These are phyloP conservation scores for Saxophila tyrrhenica DNA, from an alignment of 495 filamentous ascomycete species.

Conservation along the genomic window DNA sequence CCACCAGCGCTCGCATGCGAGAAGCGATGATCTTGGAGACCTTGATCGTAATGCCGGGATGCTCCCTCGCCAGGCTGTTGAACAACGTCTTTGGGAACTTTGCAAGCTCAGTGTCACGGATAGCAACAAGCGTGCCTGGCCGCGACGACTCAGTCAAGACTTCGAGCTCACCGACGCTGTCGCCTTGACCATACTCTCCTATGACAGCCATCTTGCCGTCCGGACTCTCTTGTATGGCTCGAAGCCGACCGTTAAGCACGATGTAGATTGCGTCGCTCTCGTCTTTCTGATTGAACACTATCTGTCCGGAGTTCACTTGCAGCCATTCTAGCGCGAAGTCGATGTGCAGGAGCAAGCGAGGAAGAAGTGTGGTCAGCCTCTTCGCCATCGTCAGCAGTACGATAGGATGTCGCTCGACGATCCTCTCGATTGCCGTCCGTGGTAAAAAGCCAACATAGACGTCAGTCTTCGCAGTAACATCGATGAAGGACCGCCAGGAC, in stretches of 20 bases:
- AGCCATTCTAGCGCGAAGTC: conserved; percentile 98
- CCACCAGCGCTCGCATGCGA: conserved; percentile 79
- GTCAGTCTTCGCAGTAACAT: conserved; percentile 94
- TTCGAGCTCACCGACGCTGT: conserved; percentile 94
- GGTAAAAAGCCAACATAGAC: conserved; percentile 96
- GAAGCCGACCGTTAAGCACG: conserved; percentile 81
- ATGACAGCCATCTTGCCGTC: conserved; percentile 78
- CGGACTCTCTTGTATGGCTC: conserved; percentile 64
- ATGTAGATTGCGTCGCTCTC: conserved; percentile 98
- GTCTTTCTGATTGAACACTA: conserved; percentile 85
- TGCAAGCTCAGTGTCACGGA: conserved; percentile 90
- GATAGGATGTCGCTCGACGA: conserved; percentile 85
- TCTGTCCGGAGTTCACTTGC: conserved; percentile 87
- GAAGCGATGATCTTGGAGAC: conserved; percentile 97
- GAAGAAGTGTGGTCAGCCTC: conserved; percentile 75
- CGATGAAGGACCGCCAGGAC: conserved; percentile 89
- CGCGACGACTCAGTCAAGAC: conserved; percentile 89
- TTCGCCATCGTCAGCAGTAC: conserved; percentile 93
- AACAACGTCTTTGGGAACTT: conserved; percentile 94
- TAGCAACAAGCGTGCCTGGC: conserved; percentile 84
- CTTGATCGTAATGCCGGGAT: conserved; percentile 96
- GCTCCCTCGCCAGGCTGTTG: conserved; percentile 92
- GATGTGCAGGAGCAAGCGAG: conserved; percentile 87
- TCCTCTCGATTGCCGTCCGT: conserved; percentile 70
- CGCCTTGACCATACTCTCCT: conserved; percentile 91